Base-by-base conservation (phyloP, 495 filamentous ascomycete species). In the Aspergillus sclerotioniger region DNA sequence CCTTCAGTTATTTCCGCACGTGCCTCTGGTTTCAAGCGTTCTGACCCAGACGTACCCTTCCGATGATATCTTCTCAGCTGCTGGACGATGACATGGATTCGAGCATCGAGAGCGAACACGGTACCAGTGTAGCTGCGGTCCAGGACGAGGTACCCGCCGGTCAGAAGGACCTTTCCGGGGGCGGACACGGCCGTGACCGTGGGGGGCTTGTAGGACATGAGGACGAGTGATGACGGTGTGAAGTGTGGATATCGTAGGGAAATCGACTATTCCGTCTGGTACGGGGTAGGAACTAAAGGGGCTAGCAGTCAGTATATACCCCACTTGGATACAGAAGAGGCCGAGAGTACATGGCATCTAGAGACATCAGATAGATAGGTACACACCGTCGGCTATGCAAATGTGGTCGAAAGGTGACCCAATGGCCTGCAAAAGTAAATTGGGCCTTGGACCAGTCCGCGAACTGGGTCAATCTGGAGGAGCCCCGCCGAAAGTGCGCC, bases 101-200 rank as follows among this genome's bases (percentile, higher is more conserved):
- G 84, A 50, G 94, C 93, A 73, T 92, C 90, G 51, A 98, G 88
- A 15, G 91, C 94, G 70, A 97, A 96, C 7, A 98, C 93, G 16
- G 96, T 84, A 9, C 87, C 95, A 2, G 90, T 92, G 67, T 96
- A 92, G 39, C 81, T 78, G 51, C 89, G 85, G 75, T 98, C 95
- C 20, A 98, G 86, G 8, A 97, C 91, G 12, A 98, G 86, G 68
- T 97, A 98, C 43, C 94, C 94, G 39, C 94, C 94, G 49, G 92
- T 90, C 15, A 98, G 81, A 46, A 98, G 82, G 44, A 98, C 95
- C 76, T 98, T 98, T 50, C 94, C 94, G 20, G 94, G 94, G 2
- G 95, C 92, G 59, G 93, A 97, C 61, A 95, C 81, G 64, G 90
- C 91, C 53, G 78, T 77, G 28, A 72, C 75, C 2, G 53, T 52